Evolutionary conservation across 306 rosid genomes (phyloP), one percentile per base, ranked within the genome.

Genomic region (Betula pendula): DNA sequence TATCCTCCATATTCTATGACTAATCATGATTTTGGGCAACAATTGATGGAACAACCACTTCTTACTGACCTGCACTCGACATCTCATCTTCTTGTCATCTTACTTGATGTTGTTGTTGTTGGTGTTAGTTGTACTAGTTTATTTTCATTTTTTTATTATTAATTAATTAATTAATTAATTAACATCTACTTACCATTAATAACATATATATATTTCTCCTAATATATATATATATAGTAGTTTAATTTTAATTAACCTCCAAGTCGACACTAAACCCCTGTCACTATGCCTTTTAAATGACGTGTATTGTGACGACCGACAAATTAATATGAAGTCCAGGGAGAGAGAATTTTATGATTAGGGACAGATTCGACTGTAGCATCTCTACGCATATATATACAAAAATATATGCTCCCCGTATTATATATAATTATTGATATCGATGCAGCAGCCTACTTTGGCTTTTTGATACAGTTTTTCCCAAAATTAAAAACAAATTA

Each of bases 1-100:
- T 50, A 50, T 22, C 50, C 42, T n/a, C 35, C 53, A 50, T 53
- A 74, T 82, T 74, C 75, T 19, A 62, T 38, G 42, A 55, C 75
- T 79, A 83, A 79, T 79, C 75, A 83, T 83, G 76, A 62, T 12
- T 75, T 62, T 29, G 52, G 72, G 80, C 71, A 75, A 73, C 78
- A 66, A 75, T 83, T 71, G 87, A 83, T 77, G n/a, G 17, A 35
- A 47, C 84, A 83, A 83, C 87, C 62, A 83, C 84, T 75, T 67
- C 76, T 71, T 77, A 79, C 87, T 83, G 72, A 83, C 87, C 81
- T 79, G 73, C 87, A 75, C 80, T 83, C 14, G 70, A 65, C 70
- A 65, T 65, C 70, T 65, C 70, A 65, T 65, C 70, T 65, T 35
- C 44, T 62, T 62, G 29, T 65, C 70, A 38, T 35, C 70, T 38